Evolutionary conservation across 768 basidiomycete genomes (phyloP), one percentile per base, ranked within the genome.

Genomic region (Auriscalpium vulgare): DNA sequence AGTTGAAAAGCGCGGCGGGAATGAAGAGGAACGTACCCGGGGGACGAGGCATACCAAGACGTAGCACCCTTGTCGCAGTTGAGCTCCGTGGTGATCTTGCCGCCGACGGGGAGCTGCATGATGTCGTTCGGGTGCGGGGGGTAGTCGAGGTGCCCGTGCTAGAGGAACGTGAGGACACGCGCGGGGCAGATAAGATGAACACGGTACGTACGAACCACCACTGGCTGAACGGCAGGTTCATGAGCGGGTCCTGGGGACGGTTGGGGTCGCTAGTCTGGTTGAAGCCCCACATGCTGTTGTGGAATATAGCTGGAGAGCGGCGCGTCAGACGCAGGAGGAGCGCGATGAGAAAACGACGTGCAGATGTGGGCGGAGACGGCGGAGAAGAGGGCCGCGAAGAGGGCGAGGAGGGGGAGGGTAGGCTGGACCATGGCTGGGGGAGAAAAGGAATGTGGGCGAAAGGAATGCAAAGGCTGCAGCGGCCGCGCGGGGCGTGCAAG

Each of bases 261-360:
- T 70, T 69, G 55, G 74, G 71, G 56, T 64, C 66, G 10, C 58
- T 29, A 11, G 69, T 69, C 7, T 69, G 66, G 56, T 75, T 74
- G 65, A 72, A 75, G 3, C 74, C 74, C 52, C 57, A 75, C 70
- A 74, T 75, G 47, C 65, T 63, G 0, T 65, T 61, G 46, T 71
- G 62, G 63, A 62, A 74, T 2, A 74, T 47, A 2, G 63, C 68
- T 72, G 47, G n/a, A 14, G 5, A 29, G 49, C 38, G 19, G 11
- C 11, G 23, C 17, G 36, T 58, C 10, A 54, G 43, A 7, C 8
- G 11, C n/a, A 34, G 35, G 8, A 7, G 3, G 17, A 7, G 17
- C 8, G 23, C 3, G 34, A 16, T 14, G 29, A n/a, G n/a, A 23
- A 29, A n/a, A 7, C 16, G 23, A 16, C 16, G 40, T 34, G 4